These are phyloP conservation scores for Parastagonospora nodorum DNA, from an alignment of 2,329 filamentous ascomycete species.

Conservation along the genomic window DNA sequence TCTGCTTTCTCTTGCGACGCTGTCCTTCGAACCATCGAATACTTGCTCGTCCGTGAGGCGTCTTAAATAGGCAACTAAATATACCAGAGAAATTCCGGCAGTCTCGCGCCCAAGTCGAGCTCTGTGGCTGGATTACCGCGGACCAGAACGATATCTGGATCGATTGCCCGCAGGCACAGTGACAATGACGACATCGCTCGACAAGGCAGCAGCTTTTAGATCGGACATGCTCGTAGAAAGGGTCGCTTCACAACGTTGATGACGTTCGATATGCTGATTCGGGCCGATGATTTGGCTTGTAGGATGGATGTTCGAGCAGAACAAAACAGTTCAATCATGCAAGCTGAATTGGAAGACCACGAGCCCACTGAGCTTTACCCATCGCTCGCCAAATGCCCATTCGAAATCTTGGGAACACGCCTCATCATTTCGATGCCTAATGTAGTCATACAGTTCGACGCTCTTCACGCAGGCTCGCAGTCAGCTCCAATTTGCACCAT, in stretches of 20 bases:
- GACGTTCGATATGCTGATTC: background rate
- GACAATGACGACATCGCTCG: conserved; percentile 23
- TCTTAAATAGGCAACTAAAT: too few relatives aligned
- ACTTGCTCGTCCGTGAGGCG: too few relatives aligned
- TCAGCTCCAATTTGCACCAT: conserved; percentile 30
- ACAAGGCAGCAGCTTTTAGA: conserved; percentile 23
- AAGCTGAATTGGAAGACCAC: too few relatives aligned
- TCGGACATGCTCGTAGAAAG: conserved; percentile 10
- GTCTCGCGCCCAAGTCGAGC: too few relatives aligned
- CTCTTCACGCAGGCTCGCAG: conserved; percentile 41
- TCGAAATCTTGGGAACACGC: background rate
- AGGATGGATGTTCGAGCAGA: background rate
- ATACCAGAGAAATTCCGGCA: too few relatives aligned
- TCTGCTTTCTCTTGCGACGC: too few relatives aligned
- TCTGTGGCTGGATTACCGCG: too few relatives aligned
- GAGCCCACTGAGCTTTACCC: too few relatives aligned
- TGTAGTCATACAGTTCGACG: background rate
- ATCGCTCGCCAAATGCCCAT: too few relatives aligned
- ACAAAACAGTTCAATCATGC: too few relatives aligned
- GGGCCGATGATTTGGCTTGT: background rate
- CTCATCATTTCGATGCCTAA: background rate
- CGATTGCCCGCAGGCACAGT: conserved; percentile 15
- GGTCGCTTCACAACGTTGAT: background rate
- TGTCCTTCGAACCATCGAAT: too few relatives aligned
- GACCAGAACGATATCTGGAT: background rate